These are phyloP conservation scores for Annulohypoxylon bovei DNA, from an alignment of 495 filamentous ascomycete species.

Conservation along the genomic window DNA sequence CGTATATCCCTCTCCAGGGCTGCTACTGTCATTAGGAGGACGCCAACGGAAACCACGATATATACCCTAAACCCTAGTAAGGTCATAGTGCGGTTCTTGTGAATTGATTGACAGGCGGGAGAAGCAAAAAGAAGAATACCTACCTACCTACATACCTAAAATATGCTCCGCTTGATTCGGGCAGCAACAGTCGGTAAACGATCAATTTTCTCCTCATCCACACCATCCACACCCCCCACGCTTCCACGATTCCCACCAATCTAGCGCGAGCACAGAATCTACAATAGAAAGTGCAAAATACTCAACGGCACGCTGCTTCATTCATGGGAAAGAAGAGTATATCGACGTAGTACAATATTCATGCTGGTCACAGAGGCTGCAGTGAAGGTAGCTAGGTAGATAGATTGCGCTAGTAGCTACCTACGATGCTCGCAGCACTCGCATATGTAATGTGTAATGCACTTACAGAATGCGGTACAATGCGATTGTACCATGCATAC, in stretches of 20 bases:
- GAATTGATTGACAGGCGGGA: constrained; percentile 43
- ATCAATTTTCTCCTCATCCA: constrained; percentile 41
- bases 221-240: constrained; percentile 30
- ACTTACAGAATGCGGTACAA: constrained; percentile 27
- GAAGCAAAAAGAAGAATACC: constrained; percentile 38
- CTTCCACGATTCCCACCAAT: constrained; percentile 25
- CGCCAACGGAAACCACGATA: constrained; percentile 4
- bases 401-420: constrained; percentile 33
- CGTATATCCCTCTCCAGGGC: neutral
- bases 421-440: constrained; percentile 23
- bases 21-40: constrained; percentile 3
- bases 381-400: neutral
- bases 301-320: constrained; percentile 7
- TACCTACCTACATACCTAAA: constrained; percentile 20
- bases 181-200: constrained; percentile 56
- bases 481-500: constrained; percentile 36
- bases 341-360: constrained; percentile 3
- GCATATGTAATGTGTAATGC: constrained; percentile 31
- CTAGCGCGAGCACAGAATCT: constrained; percentile 9
- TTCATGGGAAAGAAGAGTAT: constrained; percentile 3
- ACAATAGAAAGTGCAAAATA: constrained; percentile 1
- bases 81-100: constrained; percentile 31
- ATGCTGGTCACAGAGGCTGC: constrained; percentile 18
- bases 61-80: constrained; percentile 16
- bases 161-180: constrained; percentile 52